Conservation (phyloP, 352 stramenopile species). For the Discostella stelligera region DNA sequence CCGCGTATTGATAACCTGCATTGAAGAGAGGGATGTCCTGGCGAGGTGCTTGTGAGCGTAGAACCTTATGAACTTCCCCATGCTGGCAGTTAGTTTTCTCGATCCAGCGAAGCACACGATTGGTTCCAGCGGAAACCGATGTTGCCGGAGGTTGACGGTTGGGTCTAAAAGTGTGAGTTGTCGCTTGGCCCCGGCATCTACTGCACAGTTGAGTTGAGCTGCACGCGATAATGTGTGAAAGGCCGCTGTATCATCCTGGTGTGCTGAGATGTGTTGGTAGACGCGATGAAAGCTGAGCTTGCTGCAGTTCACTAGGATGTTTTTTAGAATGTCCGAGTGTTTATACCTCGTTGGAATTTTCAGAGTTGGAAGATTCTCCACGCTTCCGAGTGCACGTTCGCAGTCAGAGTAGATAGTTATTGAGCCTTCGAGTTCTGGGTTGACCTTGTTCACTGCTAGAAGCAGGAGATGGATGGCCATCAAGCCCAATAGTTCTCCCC, state of each 20-base stretch:
- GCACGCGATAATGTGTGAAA: not conserved
- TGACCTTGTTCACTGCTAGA: not conserved
- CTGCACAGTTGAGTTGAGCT: constrained; percentile 8
- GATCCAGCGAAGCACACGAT: constrained; percentile 6
- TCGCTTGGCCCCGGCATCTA: no score
- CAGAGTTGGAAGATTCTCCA: not conserved
- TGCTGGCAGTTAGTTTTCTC: constrained; percentile 21
- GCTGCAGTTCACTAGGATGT: no score
- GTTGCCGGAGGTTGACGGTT: not conserved
- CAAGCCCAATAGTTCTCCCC: not conserved
- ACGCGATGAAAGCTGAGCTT: no score
- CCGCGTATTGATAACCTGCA: not conserved
- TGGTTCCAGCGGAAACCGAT: constrained; percentile 16
- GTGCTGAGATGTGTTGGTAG: constrained; percentile 16
- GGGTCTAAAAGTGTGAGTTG: not conserved
- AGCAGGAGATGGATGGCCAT: not conserved
- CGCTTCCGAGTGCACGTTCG: no score
- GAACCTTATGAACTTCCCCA: not conserved
- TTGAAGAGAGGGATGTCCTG: not conserved
- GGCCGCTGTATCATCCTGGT: constrained; percentile 7
- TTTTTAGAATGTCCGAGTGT: no score
- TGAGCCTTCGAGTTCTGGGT: not conserved
- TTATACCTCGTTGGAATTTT: not conserved
- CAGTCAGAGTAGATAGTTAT: not conserved
- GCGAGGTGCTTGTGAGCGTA: not conserved